These are phyloP conservation scores for Penicillium griseofulvum DNA, from an alignment of 2,329 filamentous ascomycete genomes.

Conservation along the genomic window DNA sequence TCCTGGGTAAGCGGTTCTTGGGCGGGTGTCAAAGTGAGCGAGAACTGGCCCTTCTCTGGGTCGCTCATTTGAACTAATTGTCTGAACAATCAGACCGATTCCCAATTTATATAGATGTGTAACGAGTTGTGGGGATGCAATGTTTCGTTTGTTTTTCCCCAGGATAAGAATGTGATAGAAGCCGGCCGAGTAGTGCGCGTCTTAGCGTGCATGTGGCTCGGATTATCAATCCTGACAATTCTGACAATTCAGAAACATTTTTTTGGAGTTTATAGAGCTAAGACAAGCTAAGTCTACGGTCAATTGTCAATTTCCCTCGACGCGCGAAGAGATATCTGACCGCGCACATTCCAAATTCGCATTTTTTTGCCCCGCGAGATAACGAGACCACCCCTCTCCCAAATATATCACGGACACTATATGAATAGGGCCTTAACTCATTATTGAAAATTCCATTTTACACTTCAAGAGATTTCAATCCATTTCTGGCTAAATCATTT, in stretches of 20 bases:
- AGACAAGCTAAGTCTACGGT: background rate
- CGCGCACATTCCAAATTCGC: background rate
- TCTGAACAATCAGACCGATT: background rate
- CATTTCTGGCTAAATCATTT: background rate
- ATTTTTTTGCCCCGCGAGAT: background rate
- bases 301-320: background rate
- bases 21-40: background rate
- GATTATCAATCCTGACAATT: background rate
- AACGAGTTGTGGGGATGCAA: background rate
- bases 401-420: background rate
- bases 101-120: background rate
- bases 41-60: background rate
- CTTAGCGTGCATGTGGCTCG: conserved; percentile 1
- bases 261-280: background rate
- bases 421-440: background rate
- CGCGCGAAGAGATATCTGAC: background rate
- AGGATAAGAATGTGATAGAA: conserved; percentile 6
- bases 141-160: background rate
- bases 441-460: background rate
- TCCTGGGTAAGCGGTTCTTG: background rate
- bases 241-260: background rate
- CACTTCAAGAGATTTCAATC: background rate
- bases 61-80: background rate
- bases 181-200: background rate
- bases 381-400: background rate